phyloP scores from a whole-genome alignment of 2,329 filamentous ascomycete species.

The Sclerotinia spermophila region DNA sequence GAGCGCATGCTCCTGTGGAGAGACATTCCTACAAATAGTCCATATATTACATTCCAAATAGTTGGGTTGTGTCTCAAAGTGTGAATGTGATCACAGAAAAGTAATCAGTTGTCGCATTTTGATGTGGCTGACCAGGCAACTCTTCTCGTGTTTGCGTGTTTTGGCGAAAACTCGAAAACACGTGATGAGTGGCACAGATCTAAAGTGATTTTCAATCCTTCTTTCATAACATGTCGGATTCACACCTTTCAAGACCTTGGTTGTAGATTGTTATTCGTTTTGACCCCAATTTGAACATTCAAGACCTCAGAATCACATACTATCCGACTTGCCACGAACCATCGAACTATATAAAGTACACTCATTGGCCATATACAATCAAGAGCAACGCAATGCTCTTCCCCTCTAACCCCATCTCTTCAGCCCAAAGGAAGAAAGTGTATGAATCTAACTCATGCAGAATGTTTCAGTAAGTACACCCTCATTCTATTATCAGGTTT shows the following conservation, averaged over 20 bases:
- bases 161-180: constrained; percentile 10
- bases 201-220: neutral
- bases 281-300: neutral
- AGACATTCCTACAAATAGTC: constrained; percentile 14
- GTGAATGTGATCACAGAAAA: constrained; percentile 9
- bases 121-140: constrained; percentile 18
- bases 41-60: constrained; percentile 16
- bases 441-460: neutral
- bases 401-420: neutral
- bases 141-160: constrained; percentile 10
- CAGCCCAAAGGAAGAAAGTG: neutral
- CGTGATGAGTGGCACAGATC: neutral
- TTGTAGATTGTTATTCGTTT: neutral
- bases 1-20: constrained; percentile 1
- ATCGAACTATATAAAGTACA: neutral
- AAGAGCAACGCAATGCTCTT: neutral
- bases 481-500: neutral
- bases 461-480: neutral
- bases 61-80: constrained; percentile 3
- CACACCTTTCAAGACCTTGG: neutral
- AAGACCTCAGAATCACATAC: neutral
- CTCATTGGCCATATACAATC: neutral
- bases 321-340: neutral
- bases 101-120: constrained; percentile 15
- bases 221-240: neutral